A percentile compares a stretch with the other conserved stretches of the same genome.
Evolutionary conservation across 495 filamentous ascomycete species (phyloP).

Genomic region (Umbilicaria muhlenbergii): DNA sequence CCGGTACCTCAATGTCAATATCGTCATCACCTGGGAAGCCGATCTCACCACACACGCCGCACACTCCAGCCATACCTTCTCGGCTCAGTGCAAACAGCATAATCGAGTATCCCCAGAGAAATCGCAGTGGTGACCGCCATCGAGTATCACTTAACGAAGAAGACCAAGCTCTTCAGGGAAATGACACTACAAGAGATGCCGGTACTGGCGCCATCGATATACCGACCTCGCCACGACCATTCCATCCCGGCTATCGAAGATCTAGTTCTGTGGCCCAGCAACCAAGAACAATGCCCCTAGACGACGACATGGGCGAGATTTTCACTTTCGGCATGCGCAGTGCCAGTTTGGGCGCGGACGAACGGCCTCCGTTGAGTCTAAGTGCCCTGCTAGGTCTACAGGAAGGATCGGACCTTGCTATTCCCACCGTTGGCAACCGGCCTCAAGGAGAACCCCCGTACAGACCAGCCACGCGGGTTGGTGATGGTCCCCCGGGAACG

Average conservation of each 20-base stretch:
- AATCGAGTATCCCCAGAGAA: conserved; percentile 45
- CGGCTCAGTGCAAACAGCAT: conserved; percentile 80
- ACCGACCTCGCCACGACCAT: conserved; percentile 56
- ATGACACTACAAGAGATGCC: conserved; percentile 25
- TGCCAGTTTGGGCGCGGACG: conserved; percentile 55
- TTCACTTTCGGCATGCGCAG: conserved; percentile 53
- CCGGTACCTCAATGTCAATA: conserved; percentile 64
- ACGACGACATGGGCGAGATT: conserved; percentile 47
- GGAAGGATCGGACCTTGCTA: conserved; percentile 12
- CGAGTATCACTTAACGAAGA: conserved; percentile 17
- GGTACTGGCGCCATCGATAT: conserved; percentile 65
- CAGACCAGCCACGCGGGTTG: conserved; percentile 30
- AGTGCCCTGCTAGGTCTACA: conserved; percentile 38
- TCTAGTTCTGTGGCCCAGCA: conserved; percentile 71
- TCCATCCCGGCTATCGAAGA: conserved; percentile 42
- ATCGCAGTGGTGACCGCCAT: conserved; percentile 12
- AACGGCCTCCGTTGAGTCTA: conserved; percentile 40
- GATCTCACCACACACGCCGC: conserved; percentile 83
- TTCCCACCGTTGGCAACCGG: conserved; percentile 9
- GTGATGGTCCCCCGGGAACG: conserved; percentile 21
- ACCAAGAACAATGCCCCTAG: conserved; percentile 30
- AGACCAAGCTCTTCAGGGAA: conserved; percentile 22
- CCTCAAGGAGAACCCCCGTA: conserved; percentile 19
- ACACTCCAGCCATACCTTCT: conserved; percentile 84
- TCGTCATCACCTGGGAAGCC: conserved; percentile 86